These are phyloP conservation scores for Pilasporangium apinafurcum DNA, from an alignment of 352 stramenopile species.

Conservation along the genomic window DNA sequence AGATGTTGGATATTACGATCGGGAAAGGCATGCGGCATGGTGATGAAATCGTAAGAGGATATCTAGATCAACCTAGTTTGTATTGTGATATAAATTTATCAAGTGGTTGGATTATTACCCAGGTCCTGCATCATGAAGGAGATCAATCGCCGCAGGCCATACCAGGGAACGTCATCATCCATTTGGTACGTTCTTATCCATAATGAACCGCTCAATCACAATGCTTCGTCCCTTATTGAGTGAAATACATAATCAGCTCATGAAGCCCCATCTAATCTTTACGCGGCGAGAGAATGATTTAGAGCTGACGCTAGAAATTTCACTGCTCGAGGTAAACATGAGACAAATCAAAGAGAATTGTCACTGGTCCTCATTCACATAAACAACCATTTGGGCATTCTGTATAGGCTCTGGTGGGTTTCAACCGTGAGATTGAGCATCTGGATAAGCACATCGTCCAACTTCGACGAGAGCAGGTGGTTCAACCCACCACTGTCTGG, in stretches of 20 bases:
- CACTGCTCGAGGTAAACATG: slow-evolving; percentile 77
- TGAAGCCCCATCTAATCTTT: slow-evolving; percentile 57
- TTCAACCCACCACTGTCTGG: slow-evolving; percentile 79
- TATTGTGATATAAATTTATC: not conserved
- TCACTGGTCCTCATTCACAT: too few species aligned
- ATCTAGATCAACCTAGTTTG: not conserved
- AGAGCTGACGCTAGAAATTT: slow-evolving; percentile 88
- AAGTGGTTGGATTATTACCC: not conserved
- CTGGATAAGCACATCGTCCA: slow-evolving; percentile 84
- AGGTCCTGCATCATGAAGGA: slow-evolving; percentile 11
- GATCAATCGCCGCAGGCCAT: slow-evolving; percentile 11
- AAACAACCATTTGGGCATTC: too few species aligned
- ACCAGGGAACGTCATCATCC: slow-evolving; percentile 22
- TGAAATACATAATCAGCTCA: not conserved
- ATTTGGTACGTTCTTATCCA: slow-evolving; percentile 13
- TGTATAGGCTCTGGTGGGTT: slow-evolving; percentile 80
- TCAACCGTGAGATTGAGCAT: slow-evolving; percentile 80
- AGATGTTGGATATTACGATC: slow-evolving; percentile 15
- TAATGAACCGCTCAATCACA: not conserved
- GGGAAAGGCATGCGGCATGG: slow-evolving; percentile 24
- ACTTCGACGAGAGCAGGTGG: slow-evolving; percentile 70
- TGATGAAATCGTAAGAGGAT: slow-evolving; percentile 17
- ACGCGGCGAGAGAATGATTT: slow-evolving; percentile 88
- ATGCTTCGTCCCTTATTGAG: not conserved
- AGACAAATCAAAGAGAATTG: too few species aligned